Conservation (phyloP, 164 flowering plant species). For the Vitis cinerea region DNA sequence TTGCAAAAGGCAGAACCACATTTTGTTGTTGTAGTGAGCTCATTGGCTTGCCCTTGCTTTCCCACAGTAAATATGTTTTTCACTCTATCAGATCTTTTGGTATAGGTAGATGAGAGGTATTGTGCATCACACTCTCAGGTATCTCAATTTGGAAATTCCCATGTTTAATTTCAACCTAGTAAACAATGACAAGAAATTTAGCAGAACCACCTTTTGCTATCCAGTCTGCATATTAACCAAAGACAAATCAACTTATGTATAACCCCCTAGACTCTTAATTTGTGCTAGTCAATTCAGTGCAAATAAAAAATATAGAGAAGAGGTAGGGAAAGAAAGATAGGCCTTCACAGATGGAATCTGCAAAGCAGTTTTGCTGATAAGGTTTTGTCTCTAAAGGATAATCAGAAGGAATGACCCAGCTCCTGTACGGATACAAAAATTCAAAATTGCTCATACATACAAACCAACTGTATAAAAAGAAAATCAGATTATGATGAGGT, state of each 20-base stretch:
- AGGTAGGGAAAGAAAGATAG: background rate
- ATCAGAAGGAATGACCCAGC: constrained; percentile 37
- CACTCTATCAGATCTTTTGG: constrained; percentile 39
- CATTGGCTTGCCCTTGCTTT: constrained; percentile 39
- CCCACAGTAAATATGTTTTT: constrained; percentile 40
- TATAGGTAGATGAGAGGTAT: constrained; percentile 20
- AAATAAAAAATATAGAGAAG: constrained; percentile 2
- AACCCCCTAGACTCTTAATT: too few relatives aligned
- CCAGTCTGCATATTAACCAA: background rate
- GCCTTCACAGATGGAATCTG: constrained; percentile 46
- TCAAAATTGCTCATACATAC: background rate
- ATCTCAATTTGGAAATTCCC: constrained; percentile 42
- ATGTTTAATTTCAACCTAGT: constrained; percentile 35
- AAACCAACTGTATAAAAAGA: background rate
- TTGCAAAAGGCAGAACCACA: constrained; percentile 12
- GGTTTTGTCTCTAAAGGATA: constrained; percentile 25
- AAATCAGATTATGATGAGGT: background rate
- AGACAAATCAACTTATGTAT: too few relatives aligned
- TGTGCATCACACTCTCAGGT: constrained; percentile 18
- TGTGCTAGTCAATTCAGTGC: too few relatives aligned
- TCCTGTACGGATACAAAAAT: constrained; percentile 22
- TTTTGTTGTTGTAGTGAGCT: constrained; percentile 36
- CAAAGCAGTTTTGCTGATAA: constrained; percentile 33
- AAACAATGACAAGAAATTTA: background rate
- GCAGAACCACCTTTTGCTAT: constrained; percentile 42